Evolutionary conservation across 2,329 filamentous ascomycete genomes (phyloP), one percentile per base, ranked within the genome.

Genomic region (Trichoderma asperellum): DNA sequence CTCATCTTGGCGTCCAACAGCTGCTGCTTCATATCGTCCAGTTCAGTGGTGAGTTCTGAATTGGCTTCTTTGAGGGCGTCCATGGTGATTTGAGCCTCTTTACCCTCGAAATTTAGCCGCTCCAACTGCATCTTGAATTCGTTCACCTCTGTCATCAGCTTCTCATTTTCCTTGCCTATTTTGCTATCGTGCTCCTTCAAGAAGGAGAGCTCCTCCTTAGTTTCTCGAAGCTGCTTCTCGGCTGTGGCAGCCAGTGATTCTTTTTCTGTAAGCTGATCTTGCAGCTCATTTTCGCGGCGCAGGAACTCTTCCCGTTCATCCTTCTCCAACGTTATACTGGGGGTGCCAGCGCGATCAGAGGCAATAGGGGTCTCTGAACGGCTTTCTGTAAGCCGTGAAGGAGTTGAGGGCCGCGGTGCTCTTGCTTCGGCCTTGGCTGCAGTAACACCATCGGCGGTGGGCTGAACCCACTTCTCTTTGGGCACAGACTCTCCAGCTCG

Each of bases 251-350:
- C 90, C 73, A 91, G 89, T 2, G 91, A 90, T 80, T 99, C 96
- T 81, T 91, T 96, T 81, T 99, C 96, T 2, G 96, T 91, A 66
- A 99, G 87, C 82, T 98, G 95, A 78, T 99, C 96, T 79, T 98
- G 96, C 53, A 99, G 87, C 79, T 99, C 96, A 75, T 99, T 99
- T 79, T 99, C 96, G 68, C 96, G 89, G 75, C 93, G 89, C 73
- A 99, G 81, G 76, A 98, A 99, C 78, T 99, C 96, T 76, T 99
- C 96, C 71, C 94, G 91, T 81, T 99, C 96, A 74, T 99, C 96
- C 81, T 97, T 97, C 68, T 99, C 96, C 70, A 98, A 84, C 49
- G 93, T 89, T 73, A 97, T 84, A 76, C 92, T 94, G 2, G 95
- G 95, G 14, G 95, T 98, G 63, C 91, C 92, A 18, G 94, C 89